Conservation (phyloP, 192 early-diverging fungal genomes). For the Podila clonocystis region DNA sequence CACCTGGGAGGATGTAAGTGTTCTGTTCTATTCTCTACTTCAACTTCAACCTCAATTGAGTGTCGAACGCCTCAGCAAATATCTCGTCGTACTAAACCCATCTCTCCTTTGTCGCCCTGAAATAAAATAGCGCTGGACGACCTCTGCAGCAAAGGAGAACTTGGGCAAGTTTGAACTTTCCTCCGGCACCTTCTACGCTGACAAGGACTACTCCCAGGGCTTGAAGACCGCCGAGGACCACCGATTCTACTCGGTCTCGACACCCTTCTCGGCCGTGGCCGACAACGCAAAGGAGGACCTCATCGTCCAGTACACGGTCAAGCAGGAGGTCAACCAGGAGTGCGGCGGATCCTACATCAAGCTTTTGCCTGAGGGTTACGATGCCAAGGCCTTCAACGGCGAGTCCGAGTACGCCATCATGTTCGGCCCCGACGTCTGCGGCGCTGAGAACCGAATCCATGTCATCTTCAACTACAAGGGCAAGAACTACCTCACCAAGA, state of each 20-base stretch:
- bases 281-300: conserved; percentile 83
- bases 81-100: neutral
- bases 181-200: conserved; percentile 77
- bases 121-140: conserved; percentile 67
- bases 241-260: conserved; percentile 81
- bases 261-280: conserved; percentile 75
- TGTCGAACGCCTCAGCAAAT: neutral
- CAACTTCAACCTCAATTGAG: neutral
- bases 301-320: conserved; percentile 88
- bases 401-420: conserved; percentile 80
- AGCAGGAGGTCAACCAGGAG: conserved; percentile 88
- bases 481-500: conserved; percentile 82
- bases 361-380: conserved; percentile 77
- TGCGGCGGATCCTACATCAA: conserved; percentile 73
- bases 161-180: conserved; percentile 76
- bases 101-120: conserved; percentile 3
- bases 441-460: conserved; percentile 87
- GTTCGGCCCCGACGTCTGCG: conserved; percentile 93
- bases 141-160: conserved; percentile 67
- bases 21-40: neutral
- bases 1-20: conserved; percentile 63
- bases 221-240: conserved; percentile 82
- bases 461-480: conserved; percentile 93
- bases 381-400: conserved; percentile 79
- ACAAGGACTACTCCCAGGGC: conserved; percentile 68